Base-by-base conservation (phyloP, 768 basidiomycete species). In the Termitomyces sp. region DNA sequence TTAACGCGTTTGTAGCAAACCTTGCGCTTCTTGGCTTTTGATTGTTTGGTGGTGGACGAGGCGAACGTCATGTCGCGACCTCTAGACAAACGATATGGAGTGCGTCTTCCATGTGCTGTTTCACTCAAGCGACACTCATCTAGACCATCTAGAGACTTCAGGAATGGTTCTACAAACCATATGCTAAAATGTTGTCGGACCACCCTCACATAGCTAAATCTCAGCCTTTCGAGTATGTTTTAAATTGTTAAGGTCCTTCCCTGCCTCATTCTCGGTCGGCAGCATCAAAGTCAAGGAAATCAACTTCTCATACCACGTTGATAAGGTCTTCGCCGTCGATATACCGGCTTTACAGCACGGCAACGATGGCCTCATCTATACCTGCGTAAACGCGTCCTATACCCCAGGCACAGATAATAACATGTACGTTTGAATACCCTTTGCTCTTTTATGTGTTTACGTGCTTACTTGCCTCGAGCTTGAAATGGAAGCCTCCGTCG, bases 401-500 rank as follows among this genome's bases (percentile, higher is more conserved):
- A 76, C 84, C 1, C 93, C 91, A 26, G 80, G 81, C 3, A 98
- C 97, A 12, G 97, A 99, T 68, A 68, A 72, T 4, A 90, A 91
- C 61, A 93, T 98, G 96, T 97, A 59, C 64, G 86, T 72, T 12
- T 26, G 16, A 37, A 24, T 29, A 5, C 41, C 42, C 36, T 24
- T 58, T 48, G 4, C 20, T 24, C 51, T 36, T 46, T 26, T 31
- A 34, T 43, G 49, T 31, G 39, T 63, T 52, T 41, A 37, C n/a
- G 55, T 32, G 24, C 61, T 47, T 18, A 34, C 43, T 22, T n/a
- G 26, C 27, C 60, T n/a, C 27, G 63, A 98, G 96, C 61, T 71
- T 99, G 67, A 99, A 99, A 72, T 99, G 97, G 97, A 99, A 99
- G 71, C 94, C 95, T 1, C 94, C 97, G 0, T 91, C 89, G 2